Conservation (phyloP, 1,139 yeast species). For the Zhuliangozyma parablackwelliae region DNA sequence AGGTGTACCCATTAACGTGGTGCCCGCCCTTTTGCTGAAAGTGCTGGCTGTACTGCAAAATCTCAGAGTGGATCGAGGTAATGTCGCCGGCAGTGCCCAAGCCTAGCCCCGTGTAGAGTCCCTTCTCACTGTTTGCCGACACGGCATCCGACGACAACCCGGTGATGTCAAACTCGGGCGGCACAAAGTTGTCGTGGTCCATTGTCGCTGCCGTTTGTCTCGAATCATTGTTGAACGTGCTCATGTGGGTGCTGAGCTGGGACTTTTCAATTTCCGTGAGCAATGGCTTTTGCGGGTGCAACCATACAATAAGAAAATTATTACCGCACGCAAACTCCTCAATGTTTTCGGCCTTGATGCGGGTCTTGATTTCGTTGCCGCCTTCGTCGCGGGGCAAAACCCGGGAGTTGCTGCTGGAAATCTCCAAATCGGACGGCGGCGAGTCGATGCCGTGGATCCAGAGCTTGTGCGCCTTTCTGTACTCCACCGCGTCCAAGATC, state of each 20-base stretch:
- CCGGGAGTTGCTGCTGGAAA: constrained; percentile 4
- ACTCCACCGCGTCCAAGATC: constrained; percentile 24
- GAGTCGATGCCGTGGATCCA: constrained; percentile 29
- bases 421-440: constrained; percentile 15
- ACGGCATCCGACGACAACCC: constrained; percentile 10
- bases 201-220: constrained; percentile 6
- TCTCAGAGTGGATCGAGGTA: constrained; percentile 39
- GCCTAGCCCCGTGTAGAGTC: constrained; percentile 22
- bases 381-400: constrained; percentile 2
- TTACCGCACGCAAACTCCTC: constrained; percentile 32
- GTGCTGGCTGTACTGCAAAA: constrained; percentile 13
- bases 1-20: constrained; percentile 6
- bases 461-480: constrained; percentile 21
- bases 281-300: constrained; percentile 30
- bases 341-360: constrained; percentile 18
- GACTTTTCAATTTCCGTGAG: constrained; percentile 11
- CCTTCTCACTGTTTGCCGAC: constrained; percentile 10
- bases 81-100: constrained; percentile 42
- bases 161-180: constrained; percentile 5
- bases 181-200: constrained; percentile 7
- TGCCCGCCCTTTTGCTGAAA: constrained; percentile 10
- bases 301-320: constrained; percentile 28
- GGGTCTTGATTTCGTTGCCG: constrained; percentile 4
- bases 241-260: constrained; percentile 10
- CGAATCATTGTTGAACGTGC: constrained; percentile 9